Evolutionary conservation across 176 grass and related monocot species (phyloP).

Genomic region (Oryza longistaminata): DNA sequence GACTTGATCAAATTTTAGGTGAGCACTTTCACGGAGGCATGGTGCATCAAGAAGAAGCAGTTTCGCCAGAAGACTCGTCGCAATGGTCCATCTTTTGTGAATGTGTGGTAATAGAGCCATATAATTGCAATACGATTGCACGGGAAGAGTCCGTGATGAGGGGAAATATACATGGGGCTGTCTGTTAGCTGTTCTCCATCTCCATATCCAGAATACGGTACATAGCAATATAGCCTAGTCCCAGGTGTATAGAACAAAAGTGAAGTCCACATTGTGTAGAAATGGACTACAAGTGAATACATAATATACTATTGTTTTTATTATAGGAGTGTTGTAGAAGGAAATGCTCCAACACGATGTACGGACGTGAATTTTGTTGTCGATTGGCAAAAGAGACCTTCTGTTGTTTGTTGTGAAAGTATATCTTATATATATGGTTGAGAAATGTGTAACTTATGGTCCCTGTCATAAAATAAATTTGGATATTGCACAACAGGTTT

Average conservation of each 20-base stretch:
- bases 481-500: too few species aligned
- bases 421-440: neutral
- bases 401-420: neutral
- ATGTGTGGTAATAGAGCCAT: constrained; percentile 39
- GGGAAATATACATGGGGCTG: neutral
- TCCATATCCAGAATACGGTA: neutral
- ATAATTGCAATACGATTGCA: neutral
- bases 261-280: neutral
- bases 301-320: neutral
- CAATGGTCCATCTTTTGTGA: constrained; percentile 42
- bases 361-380: neutral
- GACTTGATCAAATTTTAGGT: constrained; percentile 45
- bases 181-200: neutral
- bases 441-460: neutral
- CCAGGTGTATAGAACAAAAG: neutral
- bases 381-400: neutral
- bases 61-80: constrained; percentile 60
- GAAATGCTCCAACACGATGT: neutral
- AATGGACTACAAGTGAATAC: constrained; percentile 9
- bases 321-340: constrained; percentile 12
- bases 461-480: too few species aligned
- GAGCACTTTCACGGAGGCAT: constrained; percentile 76
- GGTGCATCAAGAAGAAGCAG: constrained; percentile 79
- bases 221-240: constrained; percentile 7
- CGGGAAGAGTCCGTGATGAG: too few species aligned